Conservation (phyloP, 495 filamentous ascomycete genomes). For the Melanomma pulvis-pyrius region DNA sequence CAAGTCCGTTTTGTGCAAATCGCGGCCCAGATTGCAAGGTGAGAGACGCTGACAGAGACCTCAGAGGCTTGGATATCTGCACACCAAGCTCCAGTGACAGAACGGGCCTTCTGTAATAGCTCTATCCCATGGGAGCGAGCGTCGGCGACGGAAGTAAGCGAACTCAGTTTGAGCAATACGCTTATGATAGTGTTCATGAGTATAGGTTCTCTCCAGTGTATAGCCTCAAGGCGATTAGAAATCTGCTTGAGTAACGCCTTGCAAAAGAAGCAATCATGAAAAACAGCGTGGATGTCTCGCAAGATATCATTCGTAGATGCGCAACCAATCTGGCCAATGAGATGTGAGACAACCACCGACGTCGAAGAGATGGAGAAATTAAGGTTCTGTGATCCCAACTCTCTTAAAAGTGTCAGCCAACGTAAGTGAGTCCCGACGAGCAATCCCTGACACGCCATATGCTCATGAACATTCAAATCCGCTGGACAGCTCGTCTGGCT, state of each 20-base stretch:
- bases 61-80: background rate
- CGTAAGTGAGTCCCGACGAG: constrained; percentile 50
- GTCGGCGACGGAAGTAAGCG: constrained; percentile 30
- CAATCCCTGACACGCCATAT: constrained; percentile 54
- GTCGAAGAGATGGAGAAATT: constrained; percentile 57
- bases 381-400: constrained; percentile 57
- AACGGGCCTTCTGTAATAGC: constrained; percentile 37
- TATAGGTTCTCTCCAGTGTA: constrained; percentile 59
- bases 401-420: constrained; percentile 55
- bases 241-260: constrained; percentile 49
- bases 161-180: constrained; percentile 43
- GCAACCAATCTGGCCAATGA: constrained; percentile 55
- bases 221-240: constrained; percentile 44
- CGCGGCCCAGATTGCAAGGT: constrained; percentile 55
- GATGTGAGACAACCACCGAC: constrained; percentile 47
- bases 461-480: constrained; percentile 54
- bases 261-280: constrained; percentile 53
- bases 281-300: constrained; percentile 50
- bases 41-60: constrained; percentile 33
- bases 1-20: constrained; percentile 57
- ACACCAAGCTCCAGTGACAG: constrained; percentile 50
- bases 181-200: constrained; percentile 55
- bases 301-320: constrained; percentile 39
- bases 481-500: constrained; percentile 55
- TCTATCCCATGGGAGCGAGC: constrained; percentile 29